A percentile compares a stretch with the other conserved stretches of the same genome.
phyloP scores from a whole-genome alignment of 352 stramenopile genomes.

The Phytophthora pinifolia region DNA sequence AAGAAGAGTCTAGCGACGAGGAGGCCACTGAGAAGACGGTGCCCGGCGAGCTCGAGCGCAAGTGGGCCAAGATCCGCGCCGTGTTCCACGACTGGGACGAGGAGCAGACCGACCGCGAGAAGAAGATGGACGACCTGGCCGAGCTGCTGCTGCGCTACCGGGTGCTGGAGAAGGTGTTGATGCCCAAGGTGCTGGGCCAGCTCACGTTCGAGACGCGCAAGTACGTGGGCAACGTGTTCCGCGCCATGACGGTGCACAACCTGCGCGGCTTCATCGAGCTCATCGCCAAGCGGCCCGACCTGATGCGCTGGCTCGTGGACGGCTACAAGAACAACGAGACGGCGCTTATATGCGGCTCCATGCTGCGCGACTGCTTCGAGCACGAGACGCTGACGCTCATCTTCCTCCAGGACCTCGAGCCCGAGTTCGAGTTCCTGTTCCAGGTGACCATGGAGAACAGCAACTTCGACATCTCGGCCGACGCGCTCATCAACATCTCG shows the following conservation, averaged over 20 bases:
- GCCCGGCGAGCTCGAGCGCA: slow-evolving; percentile 68
- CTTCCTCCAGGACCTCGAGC: slow-evolving; percentile 62
- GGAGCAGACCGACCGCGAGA: slow-evolving; percentile 62
- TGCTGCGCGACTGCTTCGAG: slow-evolving; percentile 83
- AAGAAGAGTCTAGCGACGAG: slow-evolving; percentile 65
- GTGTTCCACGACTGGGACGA: slow-evolving; percentile 81
- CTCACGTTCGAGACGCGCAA: slow-evolving; percentile 86
- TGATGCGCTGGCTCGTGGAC: slow-evolving; percentile 75
- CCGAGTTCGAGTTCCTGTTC: slow-evolving; percentile 68
- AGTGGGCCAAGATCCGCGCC: slow-evolving; percentile 73
- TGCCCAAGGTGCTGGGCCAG: slow-evolving; percentile 66
- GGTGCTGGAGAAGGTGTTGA: slow-evolving; percentile 71
- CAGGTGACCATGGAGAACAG: slow-evolving; percentile 72
- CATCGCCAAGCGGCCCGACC: slow-evolving; percentile 56
- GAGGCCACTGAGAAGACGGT: slow-evolving; percentile 63
- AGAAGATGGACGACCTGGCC: slow-evolving; percentile 82
- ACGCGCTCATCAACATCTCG: slow-evolving; percentile 80
- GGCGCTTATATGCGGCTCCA: slow-evolving; percentile 73
- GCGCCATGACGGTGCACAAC: slow-evolving; percentile 75
- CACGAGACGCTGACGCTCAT: slow-evolving; percentile 55
- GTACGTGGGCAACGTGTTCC: slow-evolving; percentile 77
- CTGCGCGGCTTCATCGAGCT: slow-evolving; percentile 62
- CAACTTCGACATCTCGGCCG: slow-evolving; percentile 86
- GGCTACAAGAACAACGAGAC: slow-evolving; percentile 75
- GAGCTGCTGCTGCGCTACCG: slow-evolving; percentile 72